Evolutionary conservation across 2,329 filamentous ascomycete genomes (phyloP).

Genomic region (Neopestalotiopsis sp.): DNA sequence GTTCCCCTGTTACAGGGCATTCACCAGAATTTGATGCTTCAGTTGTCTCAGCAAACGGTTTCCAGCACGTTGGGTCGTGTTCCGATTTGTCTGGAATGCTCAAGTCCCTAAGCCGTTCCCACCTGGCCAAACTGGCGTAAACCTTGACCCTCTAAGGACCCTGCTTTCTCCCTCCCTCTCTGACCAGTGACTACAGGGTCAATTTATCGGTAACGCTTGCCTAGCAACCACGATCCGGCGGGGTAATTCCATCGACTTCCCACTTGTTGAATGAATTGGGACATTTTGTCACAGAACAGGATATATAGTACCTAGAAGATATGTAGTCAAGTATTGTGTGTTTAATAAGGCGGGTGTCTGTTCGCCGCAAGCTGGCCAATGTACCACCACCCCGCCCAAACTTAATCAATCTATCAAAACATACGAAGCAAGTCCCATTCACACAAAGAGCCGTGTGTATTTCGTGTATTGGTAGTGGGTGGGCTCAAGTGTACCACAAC

Average conservation of each 20-base stretch:
- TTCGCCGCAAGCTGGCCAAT: no score
- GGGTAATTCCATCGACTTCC: neutral
- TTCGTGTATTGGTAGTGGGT: no score
- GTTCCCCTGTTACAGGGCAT: neutral
- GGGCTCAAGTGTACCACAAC: no score
- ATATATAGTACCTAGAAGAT: no score
- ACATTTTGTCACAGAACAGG: no score
- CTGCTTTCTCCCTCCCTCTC: neutral
- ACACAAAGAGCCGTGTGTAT: no score
- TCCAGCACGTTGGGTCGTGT: neutral
- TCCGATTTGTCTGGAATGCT: slow-evolving; percentile 1
- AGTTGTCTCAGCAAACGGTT: neutral
- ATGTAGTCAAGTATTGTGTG: no score
- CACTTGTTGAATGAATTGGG: neutral
- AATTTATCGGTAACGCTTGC: neutral
- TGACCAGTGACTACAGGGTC: neutral
- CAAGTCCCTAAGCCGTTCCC: neutral
- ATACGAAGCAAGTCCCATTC: no score
- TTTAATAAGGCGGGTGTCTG: no score
- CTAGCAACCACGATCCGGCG: neutral
- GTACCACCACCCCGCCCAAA: no score
- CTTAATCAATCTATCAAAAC: no score
- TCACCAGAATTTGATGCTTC: neutral
- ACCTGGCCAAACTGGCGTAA: neutral
- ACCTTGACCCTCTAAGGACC: neutral